These are phyloP conservation scores for Trypethelium eluteriae DNA, from an alignment of 495 filamentous ascomycete species.

Conservation along the genomic window DNA sequence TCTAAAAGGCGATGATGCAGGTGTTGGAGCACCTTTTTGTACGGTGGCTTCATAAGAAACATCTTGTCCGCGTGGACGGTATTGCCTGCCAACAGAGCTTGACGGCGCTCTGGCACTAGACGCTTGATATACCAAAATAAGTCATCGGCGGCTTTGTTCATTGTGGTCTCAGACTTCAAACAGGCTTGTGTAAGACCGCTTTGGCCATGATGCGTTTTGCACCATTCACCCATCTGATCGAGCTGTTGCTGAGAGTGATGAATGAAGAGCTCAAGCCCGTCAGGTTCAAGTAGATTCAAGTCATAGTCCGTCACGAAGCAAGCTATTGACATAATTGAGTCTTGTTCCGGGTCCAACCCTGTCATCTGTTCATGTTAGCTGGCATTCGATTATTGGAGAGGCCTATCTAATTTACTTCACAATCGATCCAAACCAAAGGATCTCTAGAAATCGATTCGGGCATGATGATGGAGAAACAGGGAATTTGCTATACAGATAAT, in stretches of 20 bases:
- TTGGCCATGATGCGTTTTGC: constrained; percentile 54
- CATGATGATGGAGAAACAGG: background rate
- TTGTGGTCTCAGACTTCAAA: constrained; percentile 61
- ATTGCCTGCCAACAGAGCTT: constrained; percentile 78
- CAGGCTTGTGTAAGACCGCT: constrained; percentile 76
- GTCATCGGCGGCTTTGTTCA: constrained; percentile 61
- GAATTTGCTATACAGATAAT: background rate
- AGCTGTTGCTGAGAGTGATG: constrained; percentile 65
- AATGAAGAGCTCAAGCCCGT: constrained; percentile 73
- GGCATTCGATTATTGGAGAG: background rate
- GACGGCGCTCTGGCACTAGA: constrained; percentile 54
- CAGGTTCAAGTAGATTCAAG: constrained; percentile 64
- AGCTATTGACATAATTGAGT: constrained; percentile 85
- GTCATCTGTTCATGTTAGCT: constrained; percentile 68
- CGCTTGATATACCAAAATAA: constrained; percentile 71
- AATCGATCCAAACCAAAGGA: background rate
- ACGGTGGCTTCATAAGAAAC: constrained; percentile 70
- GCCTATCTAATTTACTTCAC: background rate
- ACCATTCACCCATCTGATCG: constrained; percentile 70
- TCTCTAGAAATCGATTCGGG: background rate
- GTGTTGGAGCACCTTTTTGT: constrained; percentile 60
- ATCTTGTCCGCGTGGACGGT: constrained; percentile 82
- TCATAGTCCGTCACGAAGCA: constrained; percentile 83
- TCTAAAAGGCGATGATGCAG: constrained; percentile 87
- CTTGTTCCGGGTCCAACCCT: constrained; percentile 67